phyloP scores from a whole-genome alignment of 2,329 filamentous ascomycete genomes.

The Teratosphaeria viscida region DNA sequence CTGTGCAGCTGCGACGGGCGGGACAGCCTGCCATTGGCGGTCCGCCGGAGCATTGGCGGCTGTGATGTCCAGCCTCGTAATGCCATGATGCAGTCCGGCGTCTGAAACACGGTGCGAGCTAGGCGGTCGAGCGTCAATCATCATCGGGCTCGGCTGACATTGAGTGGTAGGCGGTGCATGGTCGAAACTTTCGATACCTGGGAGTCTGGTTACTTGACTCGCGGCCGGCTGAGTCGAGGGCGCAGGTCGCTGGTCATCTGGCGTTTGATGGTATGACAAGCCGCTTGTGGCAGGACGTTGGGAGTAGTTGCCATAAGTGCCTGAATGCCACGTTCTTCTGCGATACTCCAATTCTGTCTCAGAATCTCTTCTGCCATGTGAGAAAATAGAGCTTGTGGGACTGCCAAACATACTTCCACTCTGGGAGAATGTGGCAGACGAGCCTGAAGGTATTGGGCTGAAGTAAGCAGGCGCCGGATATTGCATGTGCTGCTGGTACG shows the following conservation, averaged over 20 bases:
- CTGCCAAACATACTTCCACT: slow-evolving; percentile 52
- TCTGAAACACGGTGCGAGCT: slow-evolving; percentile 41
- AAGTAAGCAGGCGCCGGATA: slow-evolving; percentile 48
- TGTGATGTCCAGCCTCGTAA: slow-evolving; percentile 57
- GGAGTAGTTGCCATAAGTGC: slow-evolving; percentile 51
- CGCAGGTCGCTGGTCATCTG: slow-evolving; percentile 50
- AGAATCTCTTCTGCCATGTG: slow-evolving; percentile 57
- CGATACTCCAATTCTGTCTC: slow-evolving; percentile 66
- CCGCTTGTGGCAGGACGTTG: slow-evolving; percentile 59
- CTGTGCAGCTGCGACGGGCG: slow-evolving; percentile 7
- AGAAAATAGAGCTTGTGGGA: slow-evolving; percentile 56
- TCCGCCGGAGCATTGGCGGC: slow-evolving; percentile 28
- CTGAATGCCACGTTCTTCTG: slow-evolving; percentile 83
- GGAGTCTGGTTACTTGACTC: slow-evolving; percentile 57
- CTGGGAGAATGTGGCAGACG: slow-evolving; percentile 42
- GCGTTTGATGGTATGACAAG: slow-evolving; percentile 64
- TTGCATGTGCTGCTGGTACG: slow-evolving; percentile 57
- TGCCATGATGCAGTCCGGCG: slow-evolving; percentile 52
- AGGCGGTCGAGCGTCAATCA: slow-evolving; percentile 47
- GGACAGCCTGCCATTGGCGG: slow-evolving; percentile 16
- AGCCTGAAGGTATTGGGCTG: slow-evolving; percentile 47
- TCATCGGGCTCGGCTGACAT: slow-evolving; percentile 66
- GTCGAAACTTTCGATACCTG: slow-evolving; percentile 88
- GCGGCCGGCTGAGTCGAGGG: slow-evolving; percentile 44
- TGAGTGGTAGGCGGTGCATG: slow-evolving; percentile 53